Conservation (phyloP, 2,329 filamentous ascomycete genomes). For the Ophiostoma australiae region DNA sequence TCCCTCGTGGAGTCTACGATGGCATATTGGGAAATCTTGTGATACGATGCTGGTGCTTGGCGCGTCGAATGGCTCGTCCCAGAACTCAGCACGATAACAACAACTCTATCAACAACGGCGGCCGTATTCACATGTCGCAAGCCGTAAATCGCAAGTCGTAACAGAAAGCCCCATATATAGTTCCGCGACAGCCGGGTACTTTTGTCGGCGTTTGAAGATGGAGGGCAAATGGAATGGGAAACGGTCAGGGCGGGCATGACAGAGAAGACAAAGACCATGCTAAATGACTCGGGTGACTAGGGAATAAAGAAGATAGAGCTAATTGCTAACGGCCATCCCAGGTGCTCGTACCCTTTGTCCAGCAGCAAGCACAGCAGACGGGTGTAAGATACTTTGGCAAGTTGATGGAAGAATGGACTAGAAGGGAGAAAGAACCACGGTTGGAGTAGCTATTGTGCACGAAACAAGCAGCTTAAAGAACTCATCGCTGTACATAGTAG, state of each 20-base stretch:
- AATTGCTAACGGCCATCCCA: background rate
- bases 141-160: background rate
- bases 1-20: constrained; percentile 5
- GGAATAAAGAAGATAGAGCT: background rate
- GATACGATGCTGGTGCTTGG: background rate
- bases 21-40: background rate
- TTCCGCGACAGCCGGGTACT: background rate
- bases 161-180: background rate
- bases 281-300: background rate
- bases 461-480: too few relatives aligned
- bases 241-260: background rate
- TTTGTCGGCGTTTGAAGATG: background rate
- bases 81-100: too few relatives aligned
- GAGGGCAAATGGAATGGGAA: background rate
- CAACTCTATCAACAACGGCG: too few relatives aligned
- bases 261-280: background rate
- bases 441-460: background rate
- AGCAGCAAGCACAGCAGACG: background rate
- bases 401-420: background rate
- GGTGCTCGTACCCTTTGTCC: background rate
- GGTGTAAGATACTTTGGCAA: too few relatives aligned
- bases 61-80: too few relatives aligned
- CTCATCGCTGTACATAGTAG: too few relatives aligned
- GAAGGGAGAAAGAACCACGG: background rate
- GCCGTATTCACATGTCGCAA: too few relatives aligned